Conservation (phyloP, 2,329 filamentous ascomycete species). For the Bipolaris sorokiniana region DNA sequence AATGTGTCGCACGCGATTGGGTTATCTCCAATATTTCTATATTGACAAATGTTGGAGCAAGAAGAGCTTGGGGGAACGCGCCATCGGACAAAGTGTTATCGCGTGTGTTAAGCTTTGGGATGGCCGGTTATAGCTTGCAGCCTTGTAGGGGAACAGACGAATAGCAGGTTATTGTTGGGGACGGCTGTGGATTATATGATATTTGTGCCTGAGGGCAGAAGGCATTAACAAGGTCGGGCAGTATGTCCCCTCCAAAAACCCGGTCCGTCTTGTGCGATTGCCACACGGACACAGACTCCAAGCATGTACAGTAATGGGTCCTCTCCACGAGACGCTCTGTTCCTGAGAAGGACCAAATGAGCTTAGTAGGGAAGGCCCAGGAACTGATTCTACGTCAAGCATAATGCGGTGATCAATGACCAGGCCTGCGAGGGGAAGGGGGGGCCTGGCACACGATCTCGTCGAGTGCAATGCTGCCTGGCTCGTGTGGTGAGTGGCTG, state of each 20-base stretch:
- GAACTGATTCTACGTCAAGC: slow-evolving; percentile 52
- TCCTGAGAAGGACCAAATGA: slow-evolving; percentile 51
- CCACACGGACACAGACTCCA: slow-evolving; percentile 51
- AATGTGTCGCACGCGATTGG: slow-evolving; percentile 52
- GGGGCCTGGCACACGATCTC: slow-evolving; percentile 48
- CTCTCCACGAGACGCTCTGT: slow-evolving; percentile 52
- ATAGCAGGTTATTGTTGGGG: slow-evolving; percentile 42
- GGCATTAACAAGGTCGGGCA: slow-evolving; percentile 50
- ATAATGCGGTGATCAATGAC: slow-evolving; percentile 55
- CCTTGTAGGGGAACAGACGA: slow-evolving; percentile 39
- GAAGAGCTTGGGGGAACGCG: slow-evolving; percentile 44
- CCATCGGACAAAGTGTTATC: slow-evolving; percentile 48
- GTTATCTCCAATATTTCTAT: slow-evolving; percentile 48
- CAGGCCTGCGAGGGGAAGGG: slow-evolving; percentile 35
- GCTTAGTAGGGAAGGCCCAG: slow-evolving; percentile 52
- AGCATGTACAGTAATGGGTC: slow-evolving; percentile 48
- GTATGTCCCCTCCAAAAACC: slow-evolving; percentile 45
- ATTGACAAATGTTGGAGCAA: slow-evolving; percentile 52
- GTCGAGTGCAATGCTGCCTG: slow-evolving; percentile 47
- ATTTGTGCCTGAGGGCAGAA: slow-evolving; percentile 44
- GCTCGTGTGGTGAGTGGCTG: slow-evolving; percentile 51
- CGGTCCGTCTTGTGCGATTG: slow-evolving; percentile 50
- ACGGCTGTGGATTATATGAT: slow-evolving; percentile 49
- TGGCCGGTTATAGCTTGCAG: slow-evolving; percentile 45
- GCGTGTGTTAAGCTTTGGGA: slow-evolving; percentile 49